Conservation (phyloP, 73 alveolate species). For the Breviolum minutum region DNA sequence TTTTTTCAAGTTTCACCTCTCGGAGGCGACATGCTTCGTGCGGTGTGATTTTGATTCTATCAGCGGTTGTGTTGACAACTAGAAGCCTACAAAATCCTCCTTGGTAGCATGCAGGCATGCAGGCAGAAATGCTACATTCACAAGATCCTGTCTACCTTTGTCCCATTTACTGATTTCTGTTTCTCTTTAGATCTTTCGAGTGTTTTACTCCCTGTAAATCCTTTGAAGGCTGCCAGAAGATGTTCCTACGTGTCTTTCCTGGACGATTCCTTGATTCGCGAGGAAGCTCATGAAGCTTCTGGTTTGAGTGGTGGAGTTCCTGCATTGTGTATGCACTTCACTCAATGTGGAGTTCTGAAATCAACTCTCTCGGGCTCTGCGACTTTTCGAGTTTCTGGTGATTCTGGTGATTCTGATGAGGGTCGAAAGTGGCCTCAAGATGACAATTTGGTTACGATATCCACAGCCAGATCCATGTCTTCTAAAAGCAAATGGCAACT, state of each 20-base stretch:
- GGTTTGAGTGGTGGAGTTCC: neutral
- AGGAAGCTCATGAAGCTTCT: too few species aligned
- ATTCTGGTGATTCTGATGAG: too few species aligned
- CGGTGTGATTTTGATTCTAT: too few species aligned
- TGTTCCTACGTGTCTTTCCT: conserved; percentile 51
- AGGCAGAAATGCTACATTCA: too few species aligned
- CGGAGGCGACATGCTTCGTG: too few species aligned
- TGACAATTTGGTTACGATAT: conserved; percentile 1
- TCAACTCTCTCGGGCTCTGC: neutral
- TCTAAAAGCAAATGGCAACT: neutral
- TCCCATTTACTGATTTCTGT: neutral
- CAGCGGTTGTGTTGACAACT: too few species aligned
- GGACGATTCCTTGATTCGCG: conserved; percentile 51
- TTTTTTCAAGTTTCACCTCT: too few species aligned
- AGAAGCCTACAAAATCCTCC: too few species aligned
- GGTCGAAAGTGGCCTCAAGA: neutral
- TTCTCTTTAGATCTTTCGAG: neutral
- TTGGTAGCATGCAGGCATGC: too few species aligned
- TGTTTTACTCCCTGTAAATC: neutral
- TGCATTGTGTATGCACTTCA: conserved; percentile 6
- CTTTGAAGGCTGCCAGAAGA: neutral
- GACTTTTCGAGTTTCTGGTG: neutral
- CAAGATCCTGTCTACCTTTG: neutral
- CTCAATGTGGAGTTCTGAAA: neutral
- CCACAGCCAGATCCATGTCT: conserved; percentile 35